Base-by-base conservation (phyloP, 2,329 filamentous ascomycete species). In the Zasmidium angulare region DNA sequence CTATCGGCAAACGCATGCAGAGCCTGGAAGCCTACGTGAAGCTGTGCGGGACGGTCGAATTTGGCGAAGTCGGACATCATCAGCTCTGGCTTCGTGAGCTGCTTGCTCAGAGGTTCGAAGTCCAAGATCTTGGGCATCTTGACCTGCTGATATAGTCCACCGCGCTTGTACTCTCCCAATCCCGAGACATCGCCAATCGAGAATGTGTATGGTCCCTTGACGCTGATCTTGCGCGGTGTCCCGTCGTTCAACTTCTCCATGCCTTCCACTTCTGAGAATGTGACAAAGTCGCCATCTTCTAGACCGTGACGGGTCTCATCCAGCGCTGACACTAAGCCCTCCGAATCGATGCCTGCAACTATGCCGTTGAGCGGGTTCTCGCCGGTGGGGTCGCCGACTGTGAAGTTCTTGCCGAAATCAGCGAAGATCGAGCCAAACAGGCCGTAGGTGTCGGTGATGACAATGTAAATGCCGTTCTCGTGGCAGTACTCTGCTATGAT, bases 111-210 rank as follows among this genome's bases (percentile, higher is more conserved):
- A 46, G 86, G 82, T 79, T 96, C 90, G 78, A 98, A 99, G 74
- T 95, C 85, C 70, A 98, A 78, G 56, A 91, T 85, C 79, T 95
- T 96, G 53, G 95, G 95, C 93, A 97, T 97, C 84, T 98, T 99
- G 76, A 98, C 95, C 76, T 99, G 95, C 43, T 90, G 89, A 76
- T 90, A 99, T 60, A 96, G 85, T 61, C 95, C 95, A 50, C 93
- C 93, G 53, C 89, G 85, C 79, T 90, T 81, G 79, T 99, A 99
- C 69, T 90, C 83, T 36, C 95, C 95, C 36, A 97, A 82, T 4
- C 86, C 88, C 22, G 90, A 91, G 10, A 98, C 91, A 74, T 97
- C 91, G 46, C 93, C 95, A 68, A 99, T 97, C 14, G 91, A 95
- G 78, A 99, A 99, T 9, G 93, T 96, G 75, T 98, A 99, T 2